A percentile compares a stretch with the other conserved stretches of the same genome.
Conservation (phyloP, 192 early-diverging fungal species). For the Phycomyces nitens region DNA sequence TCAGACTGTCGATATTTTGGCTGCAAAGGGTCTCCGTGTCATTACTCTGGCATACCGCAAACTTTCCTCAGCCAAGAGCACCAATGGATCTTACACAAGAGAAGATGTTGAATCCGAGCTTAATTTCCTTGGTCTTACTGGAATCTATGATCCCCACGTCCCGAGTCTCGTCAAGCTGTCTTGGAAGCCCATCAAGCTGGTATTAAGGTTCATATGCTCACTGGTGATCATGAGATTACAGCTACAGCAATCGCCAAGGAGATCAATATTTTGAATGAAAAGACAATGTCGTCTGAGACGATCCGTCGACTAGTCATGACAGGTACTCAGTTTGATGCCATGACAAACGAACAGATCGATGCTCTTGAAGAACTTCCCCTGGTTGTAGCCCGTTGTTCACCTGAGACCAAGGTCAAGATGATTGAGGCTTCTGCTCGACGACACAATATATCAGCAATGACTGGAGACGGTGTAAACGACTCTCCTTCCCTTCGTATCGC, state of each 20-base stretch:
- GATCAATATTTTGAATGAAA: conserved; percentile 64
- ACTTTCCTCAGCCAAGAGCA: conserved; percentile 18
- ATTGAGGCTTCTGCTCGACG: conserved; percentile 85
- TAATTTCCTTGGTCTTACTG: conserved; percentile 82
- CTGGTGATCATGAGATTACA: conserved; percentile 89
- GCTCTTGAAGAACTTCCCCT: conserved; percentile 72
- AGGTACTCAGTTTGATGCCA: conserved; percentile 80
- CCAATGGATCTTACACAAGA: conserved; percentile 22
- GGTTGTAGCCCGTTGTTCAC: conserved; percentile 88
- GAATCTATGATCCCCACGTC: conserved; percentile 92
- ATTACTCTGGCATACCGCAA: conserved; percentile 76
- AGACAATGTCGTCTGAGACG: conserved; percentile 32
- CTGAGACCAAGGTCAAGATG: conserved; percentile 97
- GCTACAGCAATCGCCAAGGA: conserved; percentile 91
- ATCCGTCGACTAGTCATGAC: conserved; percentile 68
- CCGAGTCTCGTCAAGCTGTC: conserved; percentile 64
- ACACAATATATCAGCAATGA: conserved; percentile 79
- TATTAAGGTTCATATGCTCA: conserved; percentile 94
- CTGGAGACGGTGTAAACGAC: conserved; percentile 82
- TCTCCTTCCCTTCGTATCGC: conserved; percentile 38
- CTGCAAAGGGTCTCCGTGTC: conserved; percentile 74
- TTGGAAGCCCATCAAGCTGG: conserved; percentile 81
- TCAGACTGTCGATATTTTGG: conserved; percentile 66
- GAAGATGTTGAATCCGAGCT: conserved; percentile 66
- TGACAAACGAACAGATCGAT: conserved; percentile 82